Evolutionary conservation across 352 stramenopile genomes (phyloP).

Genomic region (Phytophthora melonis): DNA sequence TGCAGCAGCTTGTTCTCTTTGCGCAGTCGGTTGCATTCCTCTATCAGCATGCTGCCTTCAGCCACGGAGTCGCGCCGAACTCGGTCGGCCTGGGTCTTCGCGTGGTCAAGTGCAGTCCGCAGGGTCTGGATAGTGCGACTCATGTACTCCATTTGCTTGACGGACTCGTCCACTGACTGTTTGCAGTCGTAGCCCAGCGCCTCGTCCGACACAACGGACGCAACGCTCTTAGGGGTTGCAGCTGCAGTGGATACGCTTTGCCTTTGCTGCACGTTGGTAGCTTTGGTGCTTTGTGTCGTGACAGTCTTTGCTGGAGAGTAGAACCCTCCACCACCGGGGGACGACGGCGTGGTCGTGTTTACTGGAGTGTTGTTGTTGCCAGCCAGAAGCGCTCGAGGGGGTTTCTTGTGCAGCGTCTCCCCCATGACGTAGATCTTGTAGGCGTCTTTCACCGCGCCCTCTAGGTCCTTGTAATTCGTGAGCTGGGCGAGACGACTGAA

Average conservation of each 20-base stretch:
- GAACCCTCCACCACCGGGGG: slow-evolving; percentile 32
- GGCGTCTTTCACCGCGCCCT: slow-evolving; percentile 80
- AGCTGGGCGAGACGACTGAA: slow-evolving; percentile 77
- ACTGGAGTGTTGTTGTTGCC: not conserved
- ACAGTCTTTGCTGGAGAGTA: slow-evolving; percentile 31
- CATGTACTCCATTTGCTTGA: slow-evolving; percentile 87
- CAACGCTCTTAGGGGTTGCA: not conserved
- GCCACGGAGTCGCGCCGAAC: slow-evolving; percentile 78
- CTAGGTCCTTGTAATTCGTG: slow-evolving; percentile 84
- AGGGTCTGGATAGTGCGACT: slow-evolving; percentile 78
- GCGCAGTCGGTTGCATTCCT: slow-evolving; percentile 81
- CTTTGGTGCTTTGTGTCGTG: slow-evolving; percentile 4
- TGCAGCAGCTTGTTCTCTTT: slow-evolving; percentile 80
- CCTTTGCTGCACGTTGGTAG: slow-evolving; percentile 15
- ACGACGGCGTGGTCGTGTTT: slow-evolving; percentile 14
- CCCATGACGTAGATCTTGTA: slow-evolving; percentile 83
- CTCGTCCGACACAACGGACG: slow-evolving; percentile 46
- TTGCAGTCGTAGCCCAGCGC: slow-evolving; percentile 78
- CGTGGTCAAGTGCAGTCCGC: slow-evolving; percentile 66
- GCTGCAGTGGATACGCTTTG: slow-evolving; percentile 5
- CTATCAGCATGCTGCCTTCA: slow-evolving; percentile 80
- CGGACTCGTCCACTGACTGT: slow-evolving; percentile 76
- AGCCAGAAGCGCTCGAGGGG: slow-evolving; percentile 37
- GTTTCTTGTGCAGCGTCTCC: slow-evolving; percentile 71
- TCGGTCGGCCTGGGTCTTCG: slow-evolving; percentile 72